Base-by-base conservation (phyloP, 1,284 basidiomycete genomes). In the Apiotrichum akiyoshidainum region DNA sequence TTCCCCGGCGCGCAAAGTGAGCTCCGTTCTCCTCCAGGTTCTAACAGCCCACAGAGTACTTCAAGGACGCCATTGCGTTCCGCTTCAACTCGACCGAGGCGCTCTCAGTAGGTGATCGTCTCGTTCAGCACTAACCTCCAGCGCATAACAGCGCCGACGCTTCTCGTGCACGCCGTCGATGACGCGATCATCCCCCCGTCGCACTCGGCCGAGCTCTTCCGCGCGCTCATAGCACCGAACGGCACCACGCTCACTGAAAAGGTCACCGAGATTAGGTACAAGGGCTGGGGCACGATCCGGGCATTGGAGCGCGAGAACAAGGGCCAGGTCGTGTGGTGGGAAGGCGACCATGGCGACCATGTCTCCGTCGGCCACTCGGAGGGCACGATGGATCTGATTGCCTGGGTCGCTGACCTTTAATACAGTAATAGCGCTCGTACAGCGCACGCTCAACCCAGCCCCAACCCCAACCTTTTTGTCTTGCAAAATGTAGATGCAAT, bases 111-210 rank as follows among this genome's bases (percentile, higher is more conserved):
- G 46, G 68, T 63, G 3, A 10, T 5, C 17, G 2, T 9, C 2
- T 7, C 11, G 2, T 1, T 0, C 31, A 5, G 7, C 22, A 8
- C 55, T 58, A 11, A 54, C 46, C 5, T 6, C 19, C 45, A 87
- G 85, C 79, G 80, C 65, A 83, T 87, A 54, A 82, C 84, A 37
- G 83, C 83, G 0, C 83, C 87, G 6, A 83, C 92, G 8, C 78
- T 95, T 14, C 82, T 96, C 61, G 84, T 85, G 0, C 92, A 96
- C 72, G 86, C 92, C 1, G 82, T 84, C 65, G 82, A 91, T 70
- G 93, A 97, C 77, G 82, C 81, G 69, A 87, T 91, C 42, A 93
- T 96, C 54, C 89, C 89, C 0, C 77, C 83, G 67, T 79, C 82
- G 0, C 93, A 97, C 72, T 89, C 89, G 0, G 80, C 82, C n/a